Evolutionary conservation across 345 rosid genomes (phyloP).

Genomic region (Hypericum androsaemum): DNA sequence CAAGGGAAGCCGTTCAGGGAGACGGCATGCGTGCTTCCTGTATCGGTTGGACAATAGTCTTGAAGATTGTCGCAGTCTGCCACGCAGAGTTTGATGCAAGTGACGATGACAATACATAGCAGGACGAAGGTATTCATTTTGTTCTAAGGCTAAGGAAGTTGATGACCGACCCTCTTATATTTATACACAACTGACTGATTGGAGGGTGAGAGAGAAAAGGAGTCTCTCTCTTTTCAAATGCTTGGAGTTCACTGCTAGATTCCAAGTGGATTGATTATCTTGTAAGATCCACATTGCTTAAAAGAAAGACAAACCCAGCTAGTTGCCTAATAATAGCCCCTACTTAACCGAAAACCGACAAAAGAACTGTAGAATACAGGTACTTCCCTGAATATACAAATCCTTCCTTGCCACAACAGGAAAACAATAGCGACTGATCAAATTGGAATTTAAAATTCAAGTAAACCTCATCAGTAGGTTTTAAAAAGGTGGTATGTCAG

Average conservation of each 20-base stretch:
- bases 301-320: conserved; percentile 16
- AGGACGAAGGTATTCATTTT: conserved; percentile 28
- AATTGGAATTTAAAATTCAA: no score
- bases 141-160: neutral
- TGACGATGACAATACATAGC: conserved; percentile 15
- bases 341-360: neutral
- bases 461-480: no score
- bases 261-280: conserved; percentile 26
- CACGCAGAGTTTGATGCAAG: conserved; percentile 17
- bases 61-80: conserved; percentile 48
- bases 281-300: conserved; percentile 36
- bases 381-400: conserved; percentile 10
- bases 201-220: conserved; percentile 20
- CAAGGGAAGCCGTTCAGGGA: conserved; percentile 79
- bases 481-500: no score
- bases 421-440: conserved; percentile 10
- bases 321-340: neutral
- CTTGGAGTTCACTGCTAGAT: conserved; percentile 43
- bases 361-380: neutral
- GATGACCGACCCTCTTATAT: conserved; percentile 5
- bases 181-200: conserved; percentile 5
- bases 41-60: conserved; percentile 58
- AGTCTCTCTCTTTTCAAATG: conserved; percentile 4
- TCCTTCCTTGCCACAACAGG: conserved; percentile 29
- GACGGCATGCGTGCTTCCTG: conserved; percentile 17